Conservation (phyloP, 345 rosid genomes). For the Balakata baccata region DNA sequence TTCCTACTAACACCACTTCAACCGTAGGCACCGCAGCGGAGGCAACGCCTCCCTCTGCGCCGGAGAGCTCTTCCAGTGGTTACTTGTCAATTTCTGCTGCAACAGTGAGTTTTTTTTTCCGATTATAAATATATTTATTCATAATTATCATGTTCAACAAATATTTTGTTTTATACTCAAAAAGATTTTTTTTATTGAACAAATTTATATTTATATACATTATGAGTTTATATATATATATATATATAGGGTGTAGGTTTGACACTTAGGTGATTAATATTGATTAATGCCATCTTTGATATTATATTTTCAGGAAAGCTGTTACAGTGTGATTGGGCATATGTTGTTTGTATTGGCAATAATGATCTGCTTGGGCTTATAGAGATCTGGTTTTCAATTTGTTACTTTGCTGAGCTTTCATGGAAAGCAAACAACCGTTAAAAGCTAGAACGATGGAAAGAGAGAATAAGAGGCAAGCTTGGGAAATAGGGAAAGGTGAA, state of each 20-base stretch:
- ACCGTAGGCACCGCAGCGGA: background rate
- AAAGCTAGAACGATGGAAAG: background rate
- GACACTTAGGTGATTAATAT: too few species aligned
- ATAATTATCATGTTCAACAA: too few species aligned
- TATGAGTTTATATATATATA: too few species aligned
- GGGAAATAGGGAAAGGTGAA: slow-evolving; percentile 15
- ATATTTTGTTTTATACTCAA: too few species aligned
- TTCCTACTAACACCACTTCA: slow-evolving; percentile 5
- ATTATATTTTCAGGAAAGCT: slow-evolving; percentile 9
- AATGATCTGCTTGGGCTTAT: background rate
- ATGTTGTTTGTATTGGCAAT: background rate
- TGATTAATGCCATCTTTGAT: too few species aligned
- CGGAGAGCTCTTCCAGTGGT: slow-evolving; percentile 25
- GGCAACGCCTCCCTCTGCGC: slow-evolving; percentile 11
- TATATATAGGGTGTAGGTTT: too few species aligned
- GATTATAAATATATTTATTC: too few species aligned
- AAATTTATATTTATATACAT: too few species aligned
- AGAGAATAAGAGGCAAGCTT: slow-evolving; percentile 10
- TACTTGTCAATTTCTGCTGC: slow-evolving; percentile 28
- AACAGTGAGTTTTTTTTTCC: too few species aligned
- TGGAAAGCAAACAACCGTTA: background rate
- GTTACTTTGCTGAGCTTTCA: background rate
- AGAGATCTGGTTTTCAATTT: slow-evolving; percentile 10
- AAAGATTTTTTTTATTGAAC: too few species aligned
- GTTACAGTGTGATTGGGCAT: background rate